A percentile compares a stretch with the other conserved stretches of the same genome.
Conservation (phyloP, 108 stramenopile genomes). For the Skeletonema costatum region DNA sequence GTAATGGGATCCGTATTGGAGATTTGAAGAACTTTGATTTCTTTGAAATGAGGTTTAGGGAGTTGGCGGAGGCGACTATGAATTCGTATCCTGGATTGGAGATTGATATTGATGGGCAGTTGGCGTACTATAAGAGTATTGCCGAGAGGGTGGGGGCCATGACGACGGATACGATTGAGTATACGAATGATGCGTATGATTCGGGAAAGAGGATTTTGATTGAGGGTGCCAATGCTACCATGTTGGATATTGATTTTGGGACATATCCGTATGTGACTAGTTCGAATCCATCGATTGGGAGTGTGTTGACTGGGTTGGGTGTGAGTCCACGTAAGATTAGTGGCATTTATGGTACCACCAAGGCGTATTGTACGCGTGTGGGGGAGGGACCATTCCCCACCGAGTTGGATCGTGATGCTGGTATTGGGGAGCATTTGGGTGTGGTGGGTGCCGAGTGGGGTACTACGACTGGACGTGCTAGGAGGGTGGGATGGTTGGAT, state of each 20-base stretch:
- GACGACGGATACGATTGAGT: conserved; percentile 93
- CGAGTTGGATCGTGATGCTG: conserved; percentile 74
- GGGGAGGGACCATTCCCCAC: conserved; percentile 99
- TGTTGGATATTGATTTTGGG: conserved; percentile 99
- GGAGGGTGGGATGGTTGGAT: conserved; percentile 98
- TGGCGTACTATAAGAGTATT: conserved; percentile 88
- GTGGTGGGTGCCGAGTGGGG: conserved; percentile 96
- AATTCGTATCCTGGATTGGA: conserved; percentile 76
- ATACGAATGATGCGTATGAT: conserved; percentile 82
- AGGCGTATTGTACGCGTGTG: conserved; percentile 99
- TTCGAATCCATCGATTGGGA: conserved; percentile 93
- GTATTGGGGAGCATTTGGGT: conserved; percentile 83
- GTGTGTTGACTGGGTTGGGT: conserved; percentile 97
- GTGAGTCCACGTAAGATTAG: conserved; percentile 93
- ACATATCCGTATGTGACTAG: conserved; percentile 99
- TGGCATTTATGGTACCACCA: conserved; percentile 96
- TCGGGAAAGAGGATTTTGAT: conserved; percentile 93
- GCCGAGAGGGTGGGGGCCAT: conserved; percentile 67
- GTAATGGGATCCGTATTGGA: conserved; percentile 98
- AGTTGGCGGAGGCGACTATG: conserved; percentile 78
- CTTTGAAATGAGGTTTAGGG: conserved; percentile 91
- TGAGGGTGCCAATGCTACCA: conserved; percentile 99
- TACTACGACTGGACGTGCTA: conserved; percentile 93
- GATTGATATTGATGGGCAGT: conserved; percentile 90
- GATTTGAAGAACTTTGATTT: conserved; percentile 84